Percentiles rank a stretch among this genome's conserved stretches.
These are phyloP conservation scores for Plasmodium adleri DNA, from an alignment of 169 alveolate genomes.

Conservation along the genomic window DNA sequence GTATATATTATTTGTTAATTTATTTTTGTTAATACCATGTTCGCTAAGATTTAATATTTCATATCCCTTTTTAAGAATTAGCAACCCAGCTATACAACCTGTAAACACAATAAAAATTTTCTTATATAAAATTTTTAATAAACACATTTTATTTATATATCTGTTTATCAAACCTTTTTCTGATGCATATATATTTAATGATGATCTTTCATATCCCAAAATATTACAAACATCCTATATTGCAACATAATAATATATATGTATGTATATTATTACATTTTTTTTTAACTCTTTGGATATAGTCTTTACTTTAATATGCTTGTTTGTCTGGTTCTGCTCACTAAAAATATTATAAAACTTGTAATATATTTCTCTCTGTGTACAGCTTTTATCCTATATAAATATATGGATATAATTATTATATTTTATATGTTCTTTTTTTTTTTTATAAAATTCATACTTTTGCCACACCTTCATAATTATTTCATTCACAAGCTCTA, in stretches of 20 bases:
- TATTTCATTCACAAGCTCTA: constrained; percentile 39
- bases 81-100: constrained; percentile 70
- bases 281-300: not conserved
- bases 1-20: not conserved
- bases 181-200: constrained; percentile 51
- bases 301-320: constrained; percentile 23
- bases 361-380: constrained; percentile 72
- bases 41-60: constrained; percentile 25
- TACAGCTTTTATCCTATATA: constrained; percentile 52
- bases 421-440: not conserved
- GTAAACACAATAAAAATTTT: not conserved
- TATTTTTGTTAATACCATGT: constrained; percentile 4
- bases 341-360: constrained; percentile 45
- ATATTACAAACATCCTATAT: constrained; percentile 44
- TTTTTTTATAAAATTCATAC: not conserved
- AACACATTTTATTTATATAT: no score
- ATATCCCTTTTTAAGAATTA: constrained; percentile 21
- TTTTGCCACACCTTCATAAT: constrained; percentile 25
- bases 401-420: no score
- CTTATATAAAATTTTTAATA: no score
- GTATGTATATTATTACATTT: not conserved
- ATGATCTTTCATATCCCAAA: constrained; percentile 45
- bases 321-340: constrained; percentile 47
- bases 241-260: not conserved
- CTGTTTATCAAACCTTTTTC: constrained; percentile 45